phyloP scores from a whole-genome alignment of 2,329 filamentous ascomycete species.

The Colletotrichum brevisporum region DNA sequence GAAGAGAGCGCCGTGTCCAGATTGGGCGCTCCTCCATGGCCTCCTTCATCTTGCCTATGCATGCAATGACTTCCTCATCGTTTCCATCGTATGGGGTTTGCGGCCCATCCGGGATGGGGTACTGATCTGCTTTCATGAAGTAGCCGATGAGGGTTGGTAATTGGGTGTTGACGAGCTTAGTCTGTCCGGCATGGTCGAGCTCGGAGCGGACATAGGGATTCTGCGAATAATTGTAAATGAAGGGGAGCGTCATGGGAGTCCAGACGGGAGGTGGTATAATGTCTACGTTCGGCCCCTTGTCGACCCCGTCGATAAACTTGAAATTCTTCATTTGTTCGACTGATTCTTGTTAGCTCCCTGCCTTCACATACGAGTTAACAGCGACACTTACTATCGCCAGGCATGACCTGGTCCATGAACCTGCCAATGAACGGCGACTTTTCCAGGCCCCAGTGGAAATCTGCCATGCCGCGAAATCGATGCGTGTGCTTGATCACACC shows the following conservation, averaged over 20 bases:
- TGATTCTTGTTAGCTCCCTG: slow-evolving; percentile 61
- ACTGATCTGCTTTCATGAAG: slow-evolving; percentile 72
- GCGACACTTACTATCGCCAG: slow-evolving; percentile 73
- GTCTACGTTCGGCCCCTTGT: slow-evolving; percentile 71
- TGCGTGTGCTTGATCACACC: slow-evolving; percentile 85
- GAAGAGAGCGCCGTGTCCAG: slow-evolving; percentile 86
- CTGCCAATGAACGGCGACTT: slow-evolving; percentile 78
- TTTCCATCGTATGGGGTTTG: slow-evolving; percentile 70
- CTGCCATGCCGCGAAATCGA: slow-evolving; percentile 86
- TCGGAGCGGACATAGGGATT: slow-evolving; percentile 82
- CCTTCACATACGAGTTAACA: neutral
- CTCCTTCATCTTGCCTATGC: slow-evolving; percentile 74
- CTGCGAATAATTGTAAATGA: slow-evolving; percentile 87
- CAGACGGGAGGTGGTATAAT: slow-evolving; percentile 86
- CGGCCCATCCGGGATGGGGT: slow-evolving; percentile 74
- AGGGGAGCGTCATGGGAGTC: slow-evolving; percentile 80
- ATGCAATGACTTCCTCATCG: slow-evolving; percentile 72
- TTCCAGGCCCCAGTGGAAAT: slow-evolving; percentile 85
- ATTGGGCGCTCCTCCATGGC: slow-evolving; percentile 83
- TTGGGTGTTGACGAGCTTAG: slow-evolving; percentile 68
- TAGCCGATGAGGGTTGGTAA: slow-evolving; percentile 72
- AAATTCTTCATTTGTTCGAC: slow-evolving; percentile 67
- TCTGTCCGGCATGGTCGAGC: slow-evolving; percentile 67
- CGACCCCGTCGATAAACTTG: slow-evolving; percentile 71
- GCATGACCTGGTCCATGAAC: slow-evolving; percentile 79